Percentiles rank a stretch among this genome's conserved stretches.
These are phyloP conservation scores for Chalaropsis thielavioides DNA, from an alignment of 2,329 filamentous ascomycete genomes.

Conservation along the genomic window DNA sequence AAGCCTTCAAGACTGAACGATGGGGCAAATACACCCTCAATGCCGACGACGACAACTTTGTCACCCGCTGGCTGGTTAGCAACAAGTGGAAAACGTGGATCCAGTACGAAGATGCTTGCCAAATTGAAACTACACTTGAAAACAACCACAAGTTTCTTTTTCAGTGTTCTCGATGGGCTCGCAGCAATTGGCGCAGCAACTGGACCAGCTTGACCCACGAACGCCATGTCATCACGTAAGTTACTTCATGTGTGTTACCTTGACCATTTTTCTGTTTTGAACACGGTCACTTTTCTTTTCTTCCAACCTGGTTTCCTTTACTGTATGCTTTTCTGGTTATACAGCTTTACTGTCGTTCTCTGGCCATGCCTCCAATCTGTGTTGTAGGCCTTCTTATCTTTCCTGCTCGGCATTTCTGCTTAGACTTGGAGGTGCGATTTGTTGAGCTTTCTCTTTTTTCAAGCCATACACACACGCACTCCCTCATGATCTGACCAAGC, in stretches of 20 bases:
- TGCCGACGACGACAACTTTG: constrained; percentile 95
- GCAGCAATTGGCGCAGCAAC: constrained; percentile 97
- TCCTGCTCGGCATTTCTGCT: background rate
- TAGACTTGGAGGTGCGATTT: background rate
- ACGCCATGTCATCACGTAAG: constrained; percentile 75
- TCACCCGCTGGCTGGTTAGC: constrained; percentile 87
- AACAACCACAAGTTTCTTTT: constrained; percentile 78
- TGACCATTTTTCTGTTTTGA: background rate
- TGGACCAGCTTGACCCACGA: constrained; percentile 78
- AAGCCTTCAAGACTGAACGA: constrained; percentile 81
- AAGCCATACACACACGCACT: constrained; percentile 3
- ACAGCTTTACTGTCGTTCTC: background rate
- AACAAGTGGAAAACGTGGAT: constrained; percentile 90
- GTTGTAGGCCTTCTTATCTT: background rate
- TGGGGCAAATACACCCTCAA: constrained; percentile 85
- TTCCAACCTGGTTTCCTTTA: background rate
- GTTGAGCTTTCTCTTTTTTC: constrained; percentile 15
- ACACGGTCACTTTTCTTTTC: background rate
- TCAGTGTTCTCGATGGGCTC: constrained; percentile 87
- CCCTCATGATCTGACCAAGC: constrained; percentile 16
- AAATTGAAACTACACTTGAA: constrained; percentile 85
- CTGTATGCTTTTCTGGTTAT: background rate
- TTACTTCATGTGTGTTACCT: constrained; percentile 22
- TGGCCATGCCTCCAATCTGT: background rate
- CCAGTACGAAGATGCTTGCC: constrained; percentile 82